Percentiles rank a stretch among this genome's conserved stretches.
Evolutionary conservation across 371 early-diverging fungal genomes (phyloP).

Genomic region (Cokeromyces recurvatus): DNA sequence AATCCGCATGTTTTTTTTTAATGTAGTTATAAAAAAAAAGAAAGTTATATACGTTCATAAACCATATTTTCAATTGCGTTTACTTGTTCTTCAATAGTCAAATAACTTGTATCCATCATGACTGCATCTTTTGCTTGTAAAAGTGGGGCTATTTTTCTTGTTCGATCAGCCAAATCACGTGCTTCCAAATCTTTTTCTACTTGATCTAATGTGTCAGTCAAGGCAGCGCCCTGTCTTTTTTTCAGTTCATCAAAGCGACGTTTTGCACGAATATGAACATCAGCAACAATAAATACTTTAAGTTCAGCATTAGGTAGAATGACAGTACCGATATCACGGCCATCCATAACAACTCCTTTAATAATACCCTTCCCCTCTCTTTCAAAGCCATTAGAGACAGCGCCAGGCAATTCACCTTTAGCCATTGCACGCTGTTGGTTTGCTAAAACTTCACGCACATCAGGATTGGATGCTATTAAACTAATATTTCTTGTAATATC

Average conservation of each 20-base stretch:
- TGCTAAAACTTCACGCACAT: constrained; percentile 60
- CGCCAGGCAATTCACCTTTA: constrained; percentile 16
- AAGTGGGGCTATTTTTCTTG: constrained; percentile 73
- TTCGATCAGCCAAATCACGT: constrained; percentile 78
- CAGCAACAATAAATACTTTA: constrained; percentile 85
- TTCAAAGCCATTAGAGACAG: constrained; percentile 17
- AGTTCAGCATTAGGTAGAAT: constrained; percentile 89
- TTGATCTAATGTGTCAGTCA: constrained; percentile 41
- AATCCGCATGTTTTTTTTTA: not conserved
- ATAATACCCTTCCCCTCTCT: constrained; percentile 11
- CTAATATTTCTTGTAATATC: constrained; percentile 64
- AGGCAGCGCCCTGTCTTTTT: constrained; percentile 8
- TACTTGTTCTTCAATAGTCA: constrained; percentile 78
- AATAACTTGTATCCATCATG: constrained; percentile 72
- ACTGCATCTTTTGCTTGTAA: constrained; percentile 79
- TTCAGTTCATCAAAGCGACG: constrained; percentile 69
- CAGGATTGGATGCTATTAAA: constrained; percentile 63
- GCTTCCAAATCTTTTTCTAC: constrained; percentile 59
- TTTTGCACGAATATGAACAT: constrained; percentile 69
- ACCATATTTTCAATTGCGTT: constrained; percentile 58
- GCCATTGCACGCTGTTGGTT: constrained; percentile 55
- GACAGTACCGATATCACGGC: constrained; percentile 89
- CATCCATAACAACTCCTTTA: constrained; percentile 88
- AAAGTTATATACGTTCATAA: constrained; percentile 2
- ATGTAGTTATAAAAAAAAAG: not conserved